Conservation (phyloP, 164 flowering plant species). For the Magnolia changhungtana region DNA sequence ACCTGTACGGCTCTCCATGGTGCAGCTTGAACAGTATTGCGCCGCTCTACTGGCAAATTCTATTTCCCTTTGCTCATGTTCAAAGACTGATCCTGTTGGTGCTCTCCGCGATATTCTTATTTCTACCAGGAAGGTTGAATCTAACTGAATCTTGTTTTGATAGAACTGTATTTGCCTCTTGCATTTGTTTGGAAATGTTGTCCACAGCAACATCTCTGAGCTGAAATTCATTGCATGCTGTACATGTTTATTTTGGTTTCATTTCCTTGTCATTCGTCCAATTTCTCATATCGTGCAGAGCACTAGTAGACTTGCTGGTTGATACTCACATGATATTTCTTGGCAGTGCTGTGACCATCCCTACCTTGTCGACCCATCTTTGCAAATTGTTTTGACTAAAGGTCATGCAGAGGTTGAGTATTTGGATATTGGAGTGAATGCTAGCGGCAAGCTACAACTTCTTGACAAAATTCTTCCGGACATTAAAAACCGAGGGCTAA, state of each 20-base stretch:
- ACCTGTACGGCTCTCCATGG: conserved; percentile 65
- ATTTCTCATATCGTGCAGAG: background rate
- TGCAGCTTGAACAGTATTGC: conserved; percentile 94
- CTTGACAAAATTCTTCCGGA: conserved; percentile 68
- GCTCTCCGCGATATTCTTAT: conserved; percentile 56
- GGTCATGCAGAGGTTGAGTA: conserved; percentile 33
- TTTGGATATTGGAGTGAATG: conserved; percentile 72
- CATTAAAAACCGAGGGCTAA: conserved; percentile 40
- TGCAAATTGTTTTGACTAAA: conserved; percentile 40
- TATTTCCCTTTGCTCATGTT: conserved; percentile 47
- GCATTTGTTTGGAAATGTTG: background rate
- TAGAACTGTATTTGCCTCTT: background rate
- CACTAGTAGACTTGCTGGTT: background rate
- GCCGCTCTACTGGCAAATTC: conserved; percentile 50
- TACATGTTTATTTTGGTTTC: background rate
- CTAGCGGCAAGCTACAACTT: conserved; percentile 79
- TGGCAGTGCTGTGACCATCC: conserved; percentile 94
- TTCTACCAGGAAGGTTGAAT: conserved; percentile 61
- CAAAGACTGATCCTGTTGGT: conserved; percentile 58
- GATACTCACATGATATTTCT: background rate
- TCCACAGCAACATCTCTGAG: background rate
- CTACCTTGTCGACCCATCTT: conserved; percentile 47
- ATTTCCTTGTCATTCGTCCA: background rate
- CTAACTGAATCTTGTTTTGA: background rate
- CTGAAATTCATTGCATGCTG: background rate